Evolutionary conservation across 495 filamentous ascomycete species (phyloP), one percentile per base, ranked within the genome.

Genomic region (Aspergillus baeticus): DNA sequence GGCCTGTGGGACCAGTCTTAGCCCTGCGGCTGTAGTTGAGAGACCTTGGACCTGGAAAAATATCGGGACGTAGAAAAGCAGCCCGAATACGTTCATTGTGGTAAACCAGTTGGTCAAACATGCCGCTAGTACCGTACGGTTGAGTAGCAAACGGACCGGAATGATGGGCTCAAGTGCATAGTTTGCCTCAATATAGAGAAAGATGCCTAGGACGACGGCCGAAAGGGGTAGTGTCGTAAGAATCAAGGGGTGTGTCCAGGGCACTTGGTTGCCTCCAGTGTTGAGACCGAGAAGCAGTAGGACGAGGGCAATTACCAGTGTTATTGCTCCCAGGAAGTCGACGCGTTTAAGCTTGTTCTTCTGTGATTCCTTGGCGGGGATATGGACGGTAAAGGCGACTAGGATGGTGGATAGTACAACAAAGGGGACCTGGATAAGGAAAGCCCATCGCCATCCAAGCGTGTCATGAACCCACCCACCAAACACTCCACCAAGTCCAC

Each of bases 181-280:
- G 0, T 73, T 68, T 8, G 82, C 82, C 70, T 89, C 85, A 51
- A 96, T 78, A 70, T 87, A 91, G 31, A 77, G 62, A 39, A 96
- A 85, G 4, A 72, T 35, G 1, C 66, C 57, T 4, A 80, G 56
- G 51, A 83, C 84, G 6, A 82, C 76, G 0, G 75, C 59, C 4
- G 87, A 87, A 1, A 94, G 72, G 0, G 87, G 84, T 13, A 97
- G 69, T 0, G 83, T 80, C 5, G 77, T 80, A 17, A 91, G 69
- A 5, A 95, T 84, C n/a, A 96, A 72, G 2, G 90, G 91, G 54
- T 95, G 88, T 1, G 75, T 82, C 92, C 92, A 96, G 2, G 91
- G 88, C 0, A 96, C 82, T 15, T 90, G 69, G 55, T 93, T 96
- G 6, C 92, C 92, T 11, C 91, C 92, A 1, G 88, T 84, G 63